Percentiles rank a stretch among this genome's conserved stretches.
phyloP scores from a whole-genome alignment of 192 early-diverging fungal species.

The Coemansia reversa region DNA sequence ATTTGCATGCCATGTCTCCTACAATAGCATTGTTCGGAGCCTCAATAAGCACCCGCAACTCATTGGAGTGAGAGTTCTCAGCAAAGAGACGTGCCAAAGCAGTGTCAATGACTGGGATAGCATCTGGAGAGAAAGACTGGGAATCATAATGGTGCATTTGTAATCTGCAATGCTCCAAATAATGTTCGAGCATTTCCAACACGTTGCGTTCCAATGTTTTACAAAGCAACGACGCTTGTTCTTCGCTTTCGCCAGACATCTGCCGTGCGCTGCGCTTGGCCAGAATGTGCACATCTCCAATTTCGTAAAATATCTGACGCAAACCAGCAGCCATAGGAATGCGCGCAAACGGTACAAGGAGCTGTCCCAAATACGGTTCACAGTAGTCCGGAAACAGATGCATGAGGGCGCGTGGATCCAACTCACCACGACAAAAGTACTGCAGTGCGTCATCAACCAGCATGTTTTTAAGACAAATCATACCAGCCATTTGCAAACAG shows the following conservation, averaged over 20 bases:
- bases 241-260: slow-evolving; percentile 17
- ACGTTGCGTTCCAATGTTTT: slow-evolving; percentile 22
- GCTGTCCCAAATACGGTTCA: slow-evolving; percentile 24
- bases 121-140: slow-evolving; percentile 23
- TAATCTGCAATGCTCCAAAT: slow-evolving; percentile 24
- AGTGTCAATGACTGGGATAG: slow-evolving; percentile 41
- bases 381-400: slow-evolving; percentile 35
- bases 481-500: slow-evolving; percentile 44
- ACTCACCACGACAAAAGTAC: slow-evolving; percentile 27
- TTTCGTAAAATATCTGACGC: slow-evolving; percentile 25
- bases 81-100: slow-evolving; percentile 37
- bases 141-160: slow-evolving; percentile 11
- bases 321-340: slow-evolving; percentile 34
- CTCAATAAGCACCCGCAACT: slow-evolving; percentile 16
- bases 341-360: slow-evolving; percentile 37
- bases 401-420: slow-evolving; percentile 46
- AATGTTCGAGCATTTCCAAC: slow-evolving; percentile 41
- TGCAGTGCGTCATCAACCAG: slow-evolving; percentile 45
- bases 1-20: slow-evolving; percentile 26
- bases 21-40: slow-evolving; percentile 12
- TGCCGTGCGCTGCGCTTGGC: slow-evolving; percentile 10
- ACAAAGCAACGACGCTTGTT: slow-evolving; percentile 9
- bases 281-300: slow-evolving; percentile 19
- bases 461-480: slow-evolving; percentile 25
- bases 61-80: slow-evolving; percentile 13